Base-by-base conservation (phyloP, 352 stramenopile genomes). In the Globisporangium radiosum region DNA sequence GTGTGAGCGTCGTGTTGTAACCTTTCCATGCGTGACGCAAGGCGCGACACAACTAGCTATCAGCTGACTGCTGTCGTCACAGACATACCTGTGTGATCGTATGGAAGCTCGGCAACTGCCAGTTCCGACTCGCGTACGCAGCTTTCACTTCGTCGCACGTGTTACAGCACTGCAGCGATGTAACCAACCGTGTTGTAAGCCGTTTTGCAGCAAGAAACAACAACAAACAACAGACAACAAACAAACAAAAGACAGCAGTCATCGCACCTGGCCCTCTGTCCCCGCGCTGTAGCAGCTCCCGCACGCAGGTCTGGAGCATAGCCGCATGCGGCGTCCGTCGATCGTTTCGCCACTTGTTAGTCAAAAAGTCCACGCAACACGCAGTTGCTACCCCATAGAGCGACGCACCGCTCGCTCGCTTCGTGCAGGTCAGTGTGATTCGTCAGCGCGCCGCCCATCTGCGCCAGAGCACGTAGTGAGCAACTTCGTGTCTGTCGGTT, bases 221-320 rank as follows among this genome's bases (percentile, higher is more conserved):
- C 19, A 25, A 25, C 1, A 25, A 25, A 25, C 19, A 25, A 25
- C 19, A 25, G 1, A 25, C 19, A 25, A 33, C 25, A 33, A 33
- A 33, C 25, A 33, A 33, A 33, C 25, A 3, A 33, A 1, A 33
- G 3, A 33, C 25, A 62, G 19, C 47, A 55, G 7, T 19, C 4
- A 37, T 42, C 57, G 44, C 57, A 86, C 75, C 63, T 93, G 58
- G 53, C 70, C 79, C 19, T 75, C 64, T 1, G 74, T 71, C 9
- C 84, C 84, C 61, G 84, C 84, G 47, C 78, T 70, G 63, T 94
- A 94, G 67, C 84, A 94, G 56, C 75, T 88, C 17, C 84, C 84
- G 60, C 84, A 94, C 14, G 52, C 69, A 25, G 72, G 72, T 57
- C 82, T 92, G 15, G 1, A 33, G 25, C 25, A 33, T 33, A 33